Percentiles rank a stretch among this genome's conserved stretches.
These are phyloP conservation scores for Volutella citrinella DNA, from an alignment of 2,329 filamentous ascomycete genomes.

Conservation along the genomic window DNA sequence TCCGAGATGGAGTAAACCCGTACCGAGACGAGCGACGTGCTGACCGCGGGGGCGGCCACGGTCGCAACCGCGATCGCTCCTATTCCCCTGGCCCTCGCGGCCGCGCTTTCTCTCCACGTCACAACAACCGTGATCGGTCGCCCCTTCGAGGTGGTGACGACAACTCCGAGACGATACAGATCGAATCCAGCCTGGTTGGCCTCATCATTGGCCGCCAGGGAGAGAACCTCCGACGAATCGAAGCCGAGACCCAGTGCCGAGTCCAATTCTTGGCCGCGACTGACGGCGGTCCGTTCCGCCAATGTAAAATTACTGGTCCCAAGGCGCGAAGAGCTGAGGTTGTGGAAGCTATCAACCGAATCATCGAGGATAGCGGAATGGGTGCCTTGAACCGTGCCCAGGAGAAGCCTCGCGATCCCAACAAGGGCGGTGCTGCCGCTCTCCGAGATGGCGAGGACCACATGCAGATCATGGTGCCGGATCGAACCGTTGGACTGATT, in stretches of 20 bases:
- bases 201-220: conserved; percentile 88
- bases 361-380: conserved; percentile 74
- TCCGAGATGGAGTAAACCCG: conserved; percentile 74
- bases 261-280: conserved; percentile 84
- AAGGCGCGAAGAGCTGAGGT: conserved; percentile 71
- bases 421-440: conserved; percentile 39
- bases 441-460: conserved; percentile 79
- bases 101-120: conserved; percentile 57
- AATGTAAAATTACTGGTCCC: conserved; percentile 81
- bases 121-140: conserved; percentile 56
- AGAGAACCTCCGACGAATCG: conserved; percentile 83
- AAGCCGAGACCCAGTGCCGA: conserved; percentile 75
- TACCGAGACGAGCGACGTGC: conserved; percentile 83
- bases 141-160: conserved; percentile 59
- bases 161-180: conserved; percentile 76
- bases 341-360: conserved; percentile 78
- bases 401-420: conserved; percentile 39
- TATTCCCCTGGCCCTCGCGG: conserved; percentile 63
- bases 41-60: conserved; percentile 38
- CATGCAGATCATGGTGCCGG: conserved; percentile 91
- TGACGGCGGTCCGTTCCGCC: conserved; percentile 70
- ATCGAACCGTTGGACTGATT: conserved; percentile 87
- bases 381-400: conserved; percentile 44
- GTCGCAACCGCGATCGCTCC: conserved; percentile 60
- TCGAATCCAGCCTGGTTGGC: conserved; percentile 83